phyloP scores from a whole-genome alignment of 306 rosid species.

The Morella rubra region DNA sequence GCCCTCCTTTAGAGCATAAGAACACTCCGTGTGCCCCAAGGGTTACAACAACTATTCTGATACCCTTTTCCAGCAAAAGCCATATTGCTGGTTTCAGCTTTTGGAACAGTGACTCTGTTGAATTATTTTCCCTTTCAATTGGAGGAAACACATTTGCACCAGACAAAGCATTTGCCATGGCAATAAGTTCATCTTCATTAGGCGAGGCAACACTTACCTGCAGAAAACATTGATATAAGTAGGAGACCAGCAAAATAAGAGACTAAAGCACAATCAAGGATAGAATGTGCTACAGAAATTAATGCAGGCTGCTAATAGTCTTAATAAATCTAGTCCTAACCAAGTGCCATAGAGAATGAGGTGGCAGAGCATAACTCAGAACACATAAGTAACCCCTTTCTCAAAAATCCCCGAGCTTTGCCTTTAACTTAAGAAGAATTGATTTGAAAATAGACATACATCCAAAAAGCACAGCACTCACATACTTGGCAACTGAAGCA shows the following conservation, averaged over 20 bases:
- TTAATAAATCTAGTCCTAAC: background rate
- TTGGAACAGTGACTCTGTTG: slow-evolving; percentile 52
- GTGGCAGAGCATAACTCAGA: slow-evolving; percentile 5
- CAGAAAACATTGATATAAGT: background rate
- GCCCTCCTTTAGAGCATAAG: slow-evolving; percentile 66
- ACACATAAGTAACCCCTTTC: slow-evolving; percentile 5
- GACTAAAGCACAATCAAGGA: slow-evolving; percentile 10
- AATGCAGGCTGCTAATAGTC: background rate
- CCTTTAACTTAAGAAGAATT: slow-evolving; percentile 8
- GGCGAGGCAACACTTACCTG: slow-evolving; percentile 79
- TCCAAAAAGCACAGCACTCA: slow-evolving; percentile 49
- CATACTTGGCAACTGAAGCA: slow-evolving; percentile 64
- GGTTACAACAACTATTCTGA: slow-evolving; percentile 71
- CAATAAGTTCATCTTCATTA: slow-evolving; percentile 79
- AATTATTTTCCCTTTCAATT: slow-evolving; percentile 39
- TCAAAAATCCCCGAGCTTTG: slow-evolving; percentile 16
- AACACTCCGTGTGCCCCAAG: slow-evolving; percentile 70
- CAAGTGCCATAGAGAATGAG: background rate
- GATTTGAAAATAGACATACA: slow-evolving; percentile 11
- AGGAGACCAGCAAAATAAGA: background rate
- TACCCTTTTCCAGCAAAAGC: slow-evolving; percentile 73
- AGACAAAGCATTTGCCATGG: slow-evolving; percentile 79
- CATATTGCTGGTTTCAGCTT: slow-evolving; percentile 66
- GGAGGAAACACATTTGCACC: slow-evolving; percentile 46
- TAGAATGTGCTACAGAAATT: background rate